Conservation (phyloP, 2,329 filamentous ascomycete genomes). For the Penicillium freii region DNA sequence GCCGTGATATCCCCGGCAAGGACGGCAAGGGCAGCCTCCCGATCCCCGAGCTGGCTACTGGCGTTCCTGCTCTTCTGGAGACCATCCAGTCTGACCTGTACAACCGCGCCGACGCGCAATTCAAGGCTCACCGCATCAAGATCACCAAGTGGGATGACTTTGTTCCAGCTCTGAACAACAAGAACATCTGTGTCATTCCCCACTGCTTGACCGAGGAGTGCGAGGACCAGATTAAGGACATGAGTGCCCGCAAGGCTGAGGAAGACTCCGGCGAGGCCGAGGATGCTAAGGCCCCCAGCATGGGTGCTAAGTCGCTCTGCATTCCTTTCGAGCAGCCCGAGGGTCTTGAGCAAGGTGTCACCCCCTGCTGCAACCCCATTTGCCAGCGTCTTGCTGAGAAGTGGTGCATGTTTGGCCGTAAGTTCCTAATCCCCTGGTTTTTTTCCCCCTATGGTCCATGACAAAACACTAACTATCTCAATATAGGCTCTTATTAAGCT, state of each 20-base stretch:
- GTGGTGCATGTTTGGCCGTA: slow-evolving; percentile 91
- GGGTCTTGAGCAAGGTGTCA: slow-evolving; percentile 73
- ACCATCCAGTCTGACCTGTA: slow-evolving; percentile 84
- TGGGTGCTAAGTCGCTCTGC: slow-evolving; percentile 74
- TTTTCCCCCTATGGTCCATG: not conserved
- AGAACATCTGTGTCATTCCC: slow-evolving; percentile 90
- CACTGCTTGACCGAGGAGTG: slow-evolving; percentile 82
- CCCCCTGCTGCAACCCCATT: slow-evolving; percentile 88
- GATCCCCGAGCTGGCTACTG: slow-evolving; percentile 68
- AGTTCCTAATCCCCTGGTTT: slow-evolving; percentile 33
- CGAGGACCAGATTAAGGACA: slow-evolving; percentile 92
- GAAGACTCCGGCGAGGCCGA: slow-evolving; percentile 64
- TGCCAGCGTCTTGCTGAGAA: slow-evolving; percentile 73
- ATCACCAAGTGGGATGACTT: slow-evolving; percentile 90
- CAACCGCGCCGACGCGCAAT: slow-evolving; percentile 71
- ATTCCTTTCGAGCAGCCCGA: slow-evolving; percentile 85
- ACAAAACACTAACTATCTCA: not conserved
- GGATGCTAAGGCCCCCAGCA: slow-evolving; percentile 70
- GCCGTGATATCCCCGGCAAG: slow-evolving; percentile 69
- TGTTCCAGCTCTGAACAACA: slow-evolving; percentile 80
- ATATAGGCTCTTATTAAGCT: slow-evolving; percentile 7
- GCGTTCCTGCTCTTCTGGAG: slow-evolving; percentile 78
- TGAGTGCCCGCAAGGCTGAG: slow-evolving; percentile 71
- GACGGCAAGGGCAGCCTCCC: slow-evolving; percentile 76
- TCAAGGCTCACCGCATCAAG: slow-evolving; percentile 74